phyloP scores from a whole-genome alignment of 192 early-diverging fungal genomes.

The Backusella luteola region DNA sequence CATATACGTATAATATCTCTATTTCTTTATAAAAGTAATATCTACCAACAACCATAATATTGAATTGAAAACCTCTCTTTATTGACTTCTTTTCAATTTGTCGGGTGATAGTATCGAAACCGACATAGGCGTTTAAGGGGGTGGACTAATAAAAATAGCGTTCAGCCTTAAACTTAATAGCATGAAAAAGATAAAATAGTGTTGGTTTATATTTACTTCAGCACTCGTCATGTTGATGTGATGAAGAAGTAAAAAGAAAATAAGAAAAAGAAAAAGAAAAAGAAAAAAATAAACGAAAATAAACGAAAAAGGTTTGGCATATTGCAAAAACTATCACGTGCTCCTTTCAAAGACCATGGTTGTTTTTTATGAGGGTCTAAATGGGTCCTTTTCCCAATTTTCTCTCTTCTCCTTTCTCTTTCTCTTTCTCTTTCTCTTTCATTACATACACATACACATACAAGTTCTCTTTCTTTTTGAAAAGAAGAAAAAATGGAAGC shows the following conservation, averaged over 20 bases:
- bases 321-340: background rate
- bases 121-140: slow-evolving; percentile 88
- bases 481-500: background rate
- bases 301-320: background rate
- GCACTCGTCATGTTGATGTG: background rate
- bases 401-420: background rate
- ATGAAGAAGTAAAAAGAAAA: background rate
- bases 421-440: background rate
- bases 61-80: slow-evolving; percentile 97
- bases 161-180: background rate
- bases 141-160: slow-evolving; percentile 34
- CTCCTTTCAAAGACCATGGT: background rate
- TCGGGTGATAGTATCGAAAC: slow-evolving; percentile 94
- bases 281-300: background rate
- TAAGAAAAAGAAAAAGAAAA: background rate
- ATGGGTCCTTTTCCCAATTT: background rate
- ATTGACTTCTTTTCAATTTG: slow-evolving; percentile 98
- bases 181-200: background rate
- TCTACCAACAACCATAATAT: slow-evolving; percentile 95
- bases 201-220: background rate
- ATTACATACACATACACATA: background rate
- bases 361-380: background rate
- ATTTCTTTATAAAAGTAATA: background rate
- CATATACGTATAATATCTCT: background rate
- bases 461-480: background rate